Conservation (phyloP, 1,284 basidiomycete species). For the Malassezia pachydermatis region DNA sequence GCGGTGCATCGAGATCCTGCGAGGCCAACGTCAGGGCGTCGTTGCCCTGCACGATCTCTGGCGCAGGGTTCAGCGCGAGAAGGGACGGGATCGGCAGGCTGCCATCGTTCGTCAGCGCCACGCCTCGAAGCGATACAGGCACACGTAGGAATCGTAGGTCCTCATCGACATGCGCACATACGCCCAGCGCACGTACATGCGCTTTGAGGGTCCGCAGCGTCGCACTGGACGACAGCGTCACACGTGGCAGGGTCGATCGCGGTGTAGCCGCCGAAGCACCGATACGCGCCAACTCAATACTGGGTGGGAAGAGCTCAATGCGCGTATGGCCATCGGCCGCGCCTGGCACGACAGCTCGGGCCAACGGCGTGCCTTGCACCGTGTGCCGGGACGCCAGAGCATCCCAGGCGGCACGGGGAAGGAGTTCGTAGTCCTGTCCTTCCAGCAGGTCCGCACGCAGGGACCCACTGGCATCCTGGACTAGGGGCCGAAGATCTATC, state of each 20-base stretch:
- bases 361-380: constrained; percentile 53
- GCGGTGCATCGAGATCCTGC: constrained; percentile 39
- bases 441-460: constrained; percentile 53
- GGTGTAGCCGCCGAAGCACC: constrained; percentile 23
- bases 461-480: constrained; percentile 49
- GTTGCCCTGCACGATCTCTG: constrained; percentile 35
- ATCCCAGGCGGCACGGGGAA: constrained; percentile 65
- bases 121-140: constrained; percentile 18
- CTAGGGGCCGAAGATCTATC: constrained; percentile 62
- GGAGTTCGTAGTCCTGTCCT: constrained; percentile 65
- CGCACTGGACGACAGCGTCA: constrained; percentile 28
- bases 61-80: constrained; percentile 20
- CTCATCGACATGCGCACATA: constrained; percentile 15
- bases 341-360: constrained; percentile 58
- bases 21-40: constrained; percentile 18
- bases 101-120: constrained; percentile 13
- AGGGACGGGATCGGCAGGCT: background rate
- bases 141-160: constrained; percentile 27
- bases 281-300: constrained; percentile 56
- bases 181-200: constrained; percentile 21
- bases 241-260: constrained; percentile 22
- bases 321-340: constrained; percentile 49
- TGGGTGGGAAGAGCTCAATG: constrained; percentile 71
- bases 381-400: constrained; percentile 67
- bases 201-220: constrained; percentile 31